Conservation (phyloP, 2,329 filamentous ascomycete species). For the Acrocalymma vagum region DNA sequence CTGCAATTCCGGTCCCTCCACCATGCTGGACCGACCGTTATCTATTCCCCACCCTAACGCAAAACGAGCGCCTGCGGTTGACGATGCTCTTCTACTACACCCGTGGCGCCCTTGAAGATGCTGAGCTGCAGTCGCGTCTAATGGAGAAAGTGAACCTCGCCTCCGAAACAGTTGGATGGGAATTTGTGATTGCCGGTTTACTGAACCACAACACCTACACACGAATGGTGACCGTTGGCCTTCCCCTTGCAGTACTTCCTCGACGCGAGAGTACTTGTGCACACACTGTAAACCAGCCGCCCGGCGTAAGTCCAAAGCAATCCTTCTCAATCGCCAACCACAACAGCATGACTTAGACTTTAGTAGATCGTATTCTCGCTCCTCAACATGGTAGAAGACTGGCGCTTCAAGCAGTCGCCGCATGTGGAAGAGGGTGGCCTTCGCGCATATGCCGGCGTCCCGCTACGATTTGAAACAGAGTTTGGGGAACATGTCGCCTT, state of each 20-base stretch:
- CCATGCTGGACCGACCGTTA: constrained; percentile 33
- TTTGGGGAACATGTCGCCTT: constrained; percentile 51
- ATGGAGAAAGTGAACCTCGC: constrained; percentile 55
- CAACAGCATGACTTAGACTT: constrained; percentile 2
- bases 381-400: constrained; percentile 53
- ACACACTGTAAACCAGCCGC: constrained; percentile 51
- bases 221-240: constrained; percentile 52
- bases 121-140: constrained; percentile 51
- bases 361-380: constrained; percentile 50
- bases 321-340: constrained; percentile 1
- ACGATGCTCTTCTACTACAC: constrained; percentile 58
- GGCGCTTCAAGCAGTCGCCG: constrained; percentile 54
- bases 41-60: constrained; percentile 44
- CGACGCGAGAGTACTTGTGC: constrained; percentile 57
- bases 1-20: constrained; percentile 20
- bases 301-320: constrained; percentile 39
- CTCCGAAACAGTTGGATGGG: constrained; percentile 54
- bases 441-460: constrained; percentile 52
- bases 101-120: constrained; percentile 48
- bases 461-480: constrained; percentile 50
- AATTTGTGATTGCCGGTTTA: constrained; percentile 56
- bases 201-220: constrained; percentile 55
- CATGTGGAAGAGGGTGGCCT: constrained; percentile 52
- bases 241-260: constrained; percentile 53
- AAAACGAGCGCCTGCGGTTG: constrained; percentile 47